Conservation (phyloP, 192 early-diverging fungal species). For the Coemansia umbellata region DNA sequence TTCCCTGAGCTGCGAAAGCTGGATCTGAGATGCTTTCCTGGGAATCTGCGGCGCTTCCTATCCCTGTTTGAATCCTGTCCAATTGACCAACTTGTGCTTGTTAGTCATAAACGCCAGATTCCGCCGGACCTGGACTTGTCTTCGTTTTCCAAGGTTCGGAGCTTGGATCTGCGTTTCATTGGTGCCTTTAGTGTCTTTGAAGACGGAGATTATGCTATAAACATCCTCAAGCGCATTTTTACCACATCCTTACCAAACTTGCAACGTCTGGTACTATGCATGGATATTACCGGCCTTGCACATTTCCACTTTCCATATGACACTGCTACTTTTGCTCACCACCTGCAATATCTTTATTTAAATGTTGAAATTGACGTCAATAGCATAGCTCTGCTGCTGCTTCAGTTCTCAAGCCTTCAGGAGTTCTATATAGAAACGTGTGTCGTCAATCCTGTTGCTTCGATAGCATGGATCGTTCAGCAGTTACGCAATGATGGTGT, state of each 20-base stretch:
- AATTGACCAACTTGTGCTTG: background rate
- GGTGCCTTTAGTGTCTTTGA: background rate
- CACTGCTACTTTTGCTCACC: background rate
- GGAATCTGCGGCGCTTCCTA: background rate
- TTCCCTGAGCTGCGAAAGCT: slow-evolving; percentile 12
- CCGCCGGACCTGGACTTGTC: background rate
- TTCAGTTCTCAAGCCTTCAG: background rate
- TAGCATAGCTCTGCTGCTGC: background rate
- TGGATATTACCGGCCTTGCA: background rate
- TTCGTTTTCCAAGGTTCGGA: background rate
- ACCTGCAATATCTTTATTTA: background rate
- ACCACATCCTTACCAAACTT: background rate
- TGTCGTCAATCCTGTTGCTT: background rate
- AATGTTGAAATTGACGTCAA: background rate
- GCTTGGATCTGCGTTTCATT: slow-evolving; percentile 4
- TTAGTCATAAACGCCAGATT: slow-evolving; percentile 3
- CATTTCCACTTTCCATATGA: background rate
- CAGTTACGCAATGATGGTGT: too few relatives aligned
- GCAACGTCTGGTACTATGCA: background rate
- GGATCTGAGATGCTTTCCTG: slow-evolving; percentile 9
- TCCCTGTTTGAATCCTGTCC: slow-evolving; percentile 8
- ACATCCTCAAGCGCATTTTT: background rate
- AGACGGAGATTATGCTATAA: background rate
- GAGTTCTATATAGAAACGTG: background rate
- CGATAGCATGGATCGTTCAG: slow-evolving; percentile 7